phyloP scores from a whole-genome alignment of 495 filamentous ascomycete genomes.

The Penicillium egyptiacum region DNA sequence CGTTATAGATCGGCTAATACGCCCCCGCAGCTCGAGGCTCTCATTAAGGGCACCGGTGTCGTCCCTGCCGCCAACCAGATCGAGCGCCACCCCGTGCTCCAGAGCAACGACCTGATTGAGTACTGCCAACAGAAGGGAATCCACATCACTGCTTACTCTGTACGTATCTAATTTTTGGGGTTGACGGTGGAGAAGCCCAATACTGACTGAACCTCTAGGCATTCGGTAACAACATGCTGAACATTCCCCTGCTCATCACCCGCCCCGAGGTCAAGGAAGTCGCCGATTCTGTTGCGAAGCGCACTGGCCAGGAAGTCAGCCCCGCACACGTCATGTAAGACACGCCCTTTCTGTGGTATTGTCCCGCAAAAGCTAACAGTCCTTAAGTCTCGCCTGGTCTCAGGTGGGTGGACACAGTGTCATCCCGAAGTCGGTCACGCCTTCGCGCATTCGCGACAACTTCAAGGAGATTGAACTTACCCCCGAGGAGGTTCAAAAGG shows the following conservation, averaged over 20 bases:
- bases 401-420: conserved; percentile 50
- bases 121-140: conserved; percentile 49
- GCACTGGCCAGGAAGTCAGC: conserved; percentile 40
- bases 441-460: conserved; percentile 49
- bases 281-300: conserved; percentile 43
- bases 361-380: not conserved
- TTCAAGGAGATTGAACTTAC: conserved; percentile 51
- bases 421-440: conserved; percentile 52
- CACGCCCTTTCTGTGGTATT: not conserved
- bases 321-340: conserved; percentile 44
- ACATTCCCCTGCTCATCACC: conserved; percentile 46
- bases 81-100: conserved; percentile 51
- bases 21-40: conserved; percentile 43
- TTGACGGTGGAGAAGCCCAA: not conserved
- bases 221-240: conserved; percentile 50
- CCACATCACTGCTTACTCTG: conserved; percentile 52
- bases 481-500: conserved; percentile 46
- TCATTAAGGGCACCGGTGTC: conserved; percentile 51
- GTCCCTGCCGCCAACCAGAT: conserved; percentile 53
- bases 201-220: conserved; percentile 27
- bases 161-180: conserved; percentile 17
- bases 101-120: conserved; percentile 43
- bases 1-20: conserved; percentile 3
- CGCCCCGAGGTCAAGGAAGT: conserved; percentile 46
- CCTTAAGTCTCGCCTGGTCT: conserved; percentile 45